Conservation (phyloP, 306 rosid species). For the Cyamopsis tetragonoloba region DNA sequence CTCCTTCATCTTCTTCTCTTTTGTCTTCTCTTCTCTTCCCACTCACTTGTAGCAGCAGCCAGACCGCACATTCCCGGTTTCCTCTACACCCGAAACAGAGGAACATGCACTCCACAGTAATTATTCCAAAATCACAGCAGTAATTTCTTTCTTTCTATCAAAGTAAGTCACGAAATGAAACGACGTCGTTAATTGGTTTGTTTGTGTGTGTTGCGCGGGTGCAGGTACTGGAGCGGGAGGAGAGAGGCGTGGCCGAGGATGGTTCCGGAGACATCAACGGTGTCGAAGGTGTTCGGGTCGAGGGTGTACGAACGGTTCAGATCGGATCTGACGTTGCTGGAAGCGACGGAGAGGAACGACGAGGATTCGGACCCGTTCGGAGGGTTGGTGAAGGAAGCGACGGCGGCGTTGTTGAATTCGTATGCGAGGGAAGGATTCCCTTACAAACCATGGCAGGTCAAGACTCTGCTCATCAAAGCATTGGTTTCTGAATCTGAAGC, state of each 20-base stretch:
- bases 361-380: slow-evolving; percentile 42
- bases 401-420: slow-evolving; percentile 69
- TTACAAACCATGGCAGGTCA: slow-evolving; percentile 78
- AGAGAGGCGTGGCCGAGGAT: slow-evolving; percentile 82
- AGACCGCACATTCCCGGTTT: slow-evolving; percentile 51
- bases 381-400: slow-evolving; percentile 70
- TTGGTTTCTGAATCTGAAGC: slow-evolving; percentile 65
- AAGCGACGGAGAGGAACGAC: slow-evolving; percentile 63
- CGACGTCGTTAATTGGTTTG: too few species aligned
- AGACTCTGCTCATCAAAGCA: slow-evolving; percentile 70
- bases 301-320: slow-evolving; percentile 64
- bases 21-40: slow-evolving; percentile 15
- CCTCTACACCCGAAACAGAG: slow-evolving; percentile 56
- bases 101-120: slow-evolving; percentile 80
- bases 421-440: slow-evolving; percentile 64
- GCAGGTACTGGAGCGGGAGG: slow-evolving; percentile 80
- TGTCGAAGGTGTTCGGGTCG: slow-evolving; percentile 76
- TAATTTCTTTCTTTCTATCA: too few species aligned
- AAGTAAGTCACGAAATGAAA: too few species aligned
- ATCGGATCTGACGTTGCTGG: slow-evolving; percentile 66
- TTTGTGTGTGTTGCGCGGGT: neutral
- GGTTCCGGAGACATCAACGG: slow-evolving; percentile 79
- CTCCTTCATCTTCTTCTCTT: too few species aligned
- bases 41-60: neutral
- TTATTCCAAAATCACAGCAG: too few species aligned